Evolutionary conservation across 1,139 yeast species (phyloP), one percentile per base, ranked within the genome.

Genomic region (Pichia kudriavzevii): DNA sequence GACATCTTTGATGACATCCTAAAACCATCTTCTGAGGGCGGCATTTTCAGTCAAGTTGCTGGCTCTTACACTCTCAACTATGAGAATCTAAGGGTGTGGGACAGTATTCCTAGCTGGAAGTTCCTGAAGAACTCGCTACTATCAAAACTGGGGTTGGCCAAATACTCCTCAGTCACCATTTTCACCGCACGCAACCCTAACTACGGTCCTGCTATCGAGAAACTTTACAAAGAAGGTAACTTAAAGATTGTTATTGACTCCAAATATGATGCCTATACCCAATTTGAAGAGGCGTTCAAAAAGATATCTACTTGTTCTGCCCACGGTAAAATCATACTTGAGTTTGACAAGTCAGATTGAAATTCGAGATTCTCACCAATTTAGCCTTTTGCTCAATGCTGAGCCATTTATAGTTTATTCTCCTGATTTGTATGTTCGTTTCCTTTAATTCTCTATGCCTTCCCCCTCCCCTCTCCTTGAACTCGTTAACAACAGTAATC

Each of bases 311-410:
- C 63, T 13, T 69, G 72, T 39, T 62, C 56, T 33, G 76, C 79
- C 2, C 66, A 65, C 39, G 94, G 94, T 28, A 82, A 82, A 53
- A 64, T 80, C 26, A 66, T 81, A 9, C 29, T 36, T 9, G 33
- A 29, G 18, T 22, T 31, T 8, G n/a, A n/a, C n/a, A n/a, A n/a
- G n/a, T n/a, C n/a, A n/a, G n/a, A n/a, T n/a, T n/a, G n/a, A n/a
- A n/a, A n/a, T n/a, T n/a, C n/a, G n/a, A n/a, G n/a, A 64, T 80
- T 26, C 66, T 81, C 9, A 26, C 33, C 9, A 36, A 29, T 26
- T 26, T 12, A 18, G 16, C 10, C 30, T 15, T 14, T 25, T 14
- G 11, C 12, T 10, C 14, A n/a, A 13, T 17, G 7, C 17, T 6
- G 11, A 11, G n/a, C 22, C 17, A 19, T 31, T 8, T 34, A 18